Evolutionary conservation across 2,329 filamentous ascomycete genomes (phyloP).

Genomic region (Penicillium oxalicum): DNA sequence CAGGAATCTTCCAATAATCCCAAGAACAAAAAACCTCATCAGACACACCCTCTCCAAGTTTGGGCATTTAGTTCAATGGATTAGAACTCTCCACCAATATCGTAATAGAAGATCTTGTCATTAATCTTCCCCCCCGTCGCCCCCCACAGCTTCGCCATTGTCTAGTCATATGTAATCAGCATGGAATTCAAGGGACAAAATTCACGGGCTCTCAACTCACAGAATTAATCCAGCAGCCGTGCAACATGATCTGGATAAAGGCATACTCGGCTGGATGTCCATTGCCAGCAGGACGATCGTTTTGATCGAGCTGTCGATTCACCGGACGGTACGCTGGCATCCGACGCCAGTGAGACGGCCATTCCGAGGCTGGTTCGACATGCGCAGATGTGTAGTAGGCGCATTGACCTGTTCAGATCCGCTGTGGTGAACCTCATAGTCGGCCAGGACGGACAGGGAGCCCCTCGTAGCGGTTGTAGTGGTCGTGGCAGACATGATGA

Average conservation of each 20-base stretch:
- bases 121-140: slow-evolving; percentile 46
- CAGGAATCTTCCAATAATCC: background rate
- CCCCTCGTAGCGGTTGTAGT: slow-evolving; percentile 10
- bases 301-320: slow-evolving; percentile 40
- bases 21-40: background rate
- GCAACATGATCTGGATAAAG: slow-evolving; percentile 49
- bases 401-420: slow-evolving; percentile 3
- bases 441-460: slow-evolving; percentile 20
- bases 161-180: slow-evolving; percentile 13
- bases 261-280: slow-evolving; percentile 40
- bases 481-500: slow-evolving; percentile 19
- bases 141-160: slow-evolving; percentile 44
- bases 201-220: slow-evolving; percentile 11
- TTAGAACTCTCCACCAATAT: slow-evolving; percentile 51
- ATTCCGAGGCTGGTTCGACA: slow-evolving; percentile 25
- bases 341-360: slow-evolving; percentile 45
- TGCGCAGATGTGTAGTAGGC: background rate
- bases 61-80: background rate
- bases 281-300: slow-evolving; percentile 40
- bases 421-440: slow-evolving; percentile 26
- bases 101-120: slow-evolving; percentile 46
- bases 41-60: background rate
- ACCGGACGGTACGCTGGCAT: slow-evolving; percentile 46
- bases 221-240: slow-evolving; percentile 42
- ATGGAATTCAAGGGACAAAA: slow-evolving; percentile 19